Base-by-base conservation (phyloP, 805 yeast genomes). In the Cyberlindnera xylosilytica region DNA sequence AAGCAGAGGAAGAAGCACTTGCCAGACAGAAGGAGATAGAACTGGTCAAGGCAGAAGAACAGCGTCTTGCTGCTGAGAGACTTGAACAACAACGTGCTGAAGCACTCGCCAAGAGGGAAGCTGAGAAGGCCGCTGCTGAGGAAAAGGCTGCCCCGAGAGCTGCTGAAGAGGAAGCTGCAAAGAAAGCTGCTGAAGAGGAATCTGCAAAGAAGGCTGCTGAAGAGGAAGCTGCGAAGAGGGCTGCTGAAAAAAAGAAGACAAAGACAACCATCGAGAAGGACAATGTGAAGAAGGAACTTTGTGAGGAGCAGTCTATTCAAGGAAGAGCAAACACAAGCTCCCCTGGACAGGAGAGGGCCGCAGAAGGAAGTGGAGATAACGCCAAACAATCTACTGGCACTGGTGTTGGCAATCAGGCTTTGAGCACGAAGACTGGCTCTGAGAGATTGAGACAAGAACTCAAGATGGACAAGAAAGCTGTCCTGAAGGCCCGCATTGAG, bases 1-100 rank as follows among this genome's bases (percentile, higher is more conserved):
- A 45, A 34, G 45, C 38, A 6, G 46, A 48, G 28, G 50, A 47
- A 17, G 46, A 42, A 9, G 42, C 24, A 27, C 16, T 9, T n/a
- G 39, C 16, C 13, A 17, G 23, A 19, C 27, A 13, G 20, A 28
- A n/a, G 26, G 38, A 18, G 26, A 35, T 22, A n/a, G 49, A 46
- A 38, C 37, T 31, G 20, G 37, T 36, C n/a, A 39, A 40, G 20
- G 41, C 26, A 2, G 32, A 39, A 10, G 40, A 31, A 12, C 44
- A 37, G n/a, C 18, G 28, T 9, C 26, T 28, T 12, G 47, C 34
- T 28, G 36, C 38, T 19, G 36, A 15, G 19, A 40, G 32, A 33
- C 44, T 28, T 26, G 33, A 41, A 19, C 41, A 42, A 16, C 43
- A 43, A 17, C 20, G 31, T 8, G 12, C 7, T 11, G 42, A 46